These are phyloP conservation scores for Linum lewisii DNA, from an alignment of 345 rosid species.

Conservation along the genomic window DNA sequence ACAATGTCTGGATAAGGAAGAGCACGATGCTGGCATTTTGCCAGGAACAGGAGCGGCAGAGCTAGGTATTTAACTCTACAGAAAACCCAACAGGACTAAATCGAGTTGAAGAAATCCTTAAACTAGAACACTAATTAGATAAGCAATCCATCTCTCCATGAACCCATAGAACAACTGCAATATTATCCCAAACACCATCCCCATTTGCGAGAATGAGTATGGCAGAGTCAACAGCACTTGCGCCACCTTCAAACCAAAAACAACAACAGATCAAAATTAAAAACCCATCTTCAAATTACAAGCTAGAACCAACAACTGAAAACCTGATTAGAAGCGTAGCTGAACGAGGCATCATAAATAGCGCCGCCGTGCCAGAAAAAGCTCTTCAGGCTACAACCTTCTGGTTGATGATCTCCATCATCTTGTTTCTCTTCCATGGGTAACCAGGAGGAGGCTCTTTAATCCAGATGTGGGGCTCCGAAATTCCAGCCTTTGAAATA, in stretches of 20 bases:
- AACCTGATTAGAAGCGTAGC: conserved; percentile 81
- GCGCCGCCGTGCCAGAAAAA: conserved; percentile 82
- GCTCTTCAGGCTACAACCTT: conserved; percentile 44
- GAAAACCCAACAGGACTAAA: too few relatives aligned
- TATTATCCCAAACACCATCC: conserved; percentile 70
- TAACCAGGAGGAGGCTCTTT: too few relatives aligned
- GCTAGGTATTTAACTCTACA: too few relatives aligned
- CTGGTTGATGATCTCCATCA: conserved; percentile 14
- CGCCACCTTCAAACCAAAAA: conserved; percentile 38
- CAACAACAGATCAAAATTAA: background rate
- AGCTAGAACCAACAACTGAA: background rate
- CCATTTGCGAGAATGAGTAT: conserved; percentile 86
- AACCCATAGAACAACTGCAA: conserved; percentile 70
- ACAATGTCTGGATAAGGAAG: too few relatives aligned
- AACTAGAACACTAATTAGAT: conserved; percentile 75
- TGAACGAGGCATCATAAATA: conserved; percentile 85
- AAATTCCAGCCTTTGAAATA: too few relatives aligned
- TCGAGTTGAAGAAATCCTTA: too few relatives aligned
- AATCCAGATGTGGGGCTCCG: too few relatives aligned
- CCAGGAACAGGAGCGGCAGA: too few relatives aligned
- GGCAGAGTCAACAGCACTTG: conserved; percentile 79
- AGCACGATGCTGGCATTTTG: too few relatives aligned
- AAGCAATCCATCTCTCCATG: conserved; percentile 86
- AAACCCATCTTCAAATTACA: too few relatives aligned
- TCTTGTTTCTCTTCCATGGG: conserved; percentile 31